These are phyloP conservation scores for Amphicarpaea edgeworthii DNA, from an alignment of 306 rosid genomes.

Conservation along the genomic window DNA sequence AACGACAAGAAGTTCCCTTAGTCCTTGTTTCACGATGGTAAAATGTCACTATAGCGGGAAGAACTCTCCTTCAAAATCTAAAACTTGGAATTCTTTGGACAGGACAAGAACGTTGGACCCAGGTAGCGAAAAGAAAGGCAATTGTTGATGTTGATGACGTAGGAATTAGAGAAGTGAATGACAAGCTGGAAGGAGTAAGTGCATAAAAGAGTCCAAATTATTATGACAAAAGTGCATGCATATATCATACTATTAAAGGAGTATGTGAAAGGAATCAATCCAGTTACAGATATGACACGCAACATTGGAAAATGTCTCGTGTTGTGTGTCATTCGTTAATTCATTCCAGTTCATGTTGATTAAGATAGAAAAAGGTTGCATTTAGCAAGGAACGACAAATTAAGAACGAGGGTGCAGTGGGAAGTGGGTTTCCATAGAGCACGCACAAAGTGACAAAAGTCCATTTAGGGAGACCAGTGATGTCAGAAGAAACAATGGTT, in stretches of 20 bases:
- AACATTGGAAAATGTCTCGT: background rate
- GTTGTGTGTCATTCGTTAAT: background rate
- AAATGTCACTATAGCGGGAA: slow-evolving; percentile 5
- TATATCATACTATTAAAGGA: too few species aligned
- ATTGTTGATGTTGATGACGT: too few species aligned
- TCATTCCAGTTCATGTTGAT: slow-evolving; percentile 2
- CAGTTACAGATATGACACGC: background rate
- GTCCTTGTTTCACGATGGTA: background rate
- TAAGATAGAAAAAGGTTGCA: background rate
- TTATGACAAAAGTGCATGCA: background rate
- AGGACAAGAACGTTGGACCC: too few species aligned
- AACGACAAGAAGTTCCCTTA: background rate
- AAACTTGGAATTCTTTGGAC: background rate
- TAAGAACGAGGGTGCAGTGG: background rate
- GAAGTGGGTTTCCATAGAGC: too few species aligned
- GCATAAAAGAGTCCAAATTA: background rate
- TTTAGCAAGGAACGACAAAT: background rate
- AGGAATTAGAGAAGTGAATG: background rate
- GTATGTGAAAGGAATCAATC: background rate
- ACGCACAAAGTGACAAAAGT: too few species aligned
- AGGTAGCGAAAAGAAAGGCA: too few species aligned
- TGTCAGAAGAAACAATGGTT: too few species aligned
- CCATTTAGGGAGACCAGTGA: too few species aligned
- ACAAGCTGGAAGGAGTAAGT: background rate
- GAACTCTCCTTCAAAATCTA: background rate